Base-by-base conservation (phyloP, 352 stramenopile species). In the Globisporangium paddicum region DNA sequence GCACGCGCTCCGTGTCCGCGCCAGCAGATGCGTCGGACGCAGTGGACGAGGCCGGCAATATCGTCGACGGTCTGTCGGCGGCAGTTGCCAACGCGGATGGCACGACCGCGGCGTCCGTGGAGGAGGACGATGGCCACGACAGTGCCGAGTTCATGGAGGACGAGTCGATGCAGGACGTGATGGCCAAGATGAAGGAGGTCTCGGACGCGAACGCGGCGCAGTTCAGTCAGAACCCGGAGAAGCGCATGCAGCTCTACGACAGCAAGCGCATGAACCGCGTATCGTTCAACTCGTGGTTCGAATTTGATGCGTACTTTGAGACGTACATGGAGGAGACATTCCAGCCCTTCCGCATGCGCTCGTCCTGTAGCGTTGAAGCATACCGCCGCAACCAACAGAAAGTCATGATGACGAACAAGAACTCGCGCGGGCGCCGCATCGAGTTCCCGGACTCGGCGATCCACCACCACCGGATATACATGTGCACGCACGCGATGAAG, bases 401-500 rank as follows among this genome's bases (percentile, higher is more conserved):
- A 65, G 81, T 90, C 47, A 93, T 90, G 83, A 81, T 90, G 47
- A 93, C 87, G 61, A 90, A 93, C 68, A 93, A 93, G 66, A 90
- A 86, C 68, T 90, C 83, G 41, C 79, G 83, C 49, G 83, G 80
- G 32, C 75, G 81, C 28, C 78, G 83, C 46, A 87, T 88, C 32
- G 83, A 93, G 63, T 93, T 93, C 35, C 83, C 83, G 5, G 83
- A 93, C 57, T 68, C 78, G 41, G 83, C 83, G 46, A 89, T 90
- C 64, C 83, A 93, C 59, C 83, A 93, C 66, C 83, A 93, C 60
- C 83, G 83, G 74, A 93, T 93, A 85, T 93, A 93, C 66, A 93
- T 93, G 83, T 93, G 83, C 69, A 93, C 83, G 45, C 83, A 93
- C 68, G 83, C 83, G 41, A 93, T 93, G 83, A 93, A 93, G 61